Evolutionary conservation across 768 basidiomycete species (phyloP).

Genomic region (Naganishia randhawae): DNA sequence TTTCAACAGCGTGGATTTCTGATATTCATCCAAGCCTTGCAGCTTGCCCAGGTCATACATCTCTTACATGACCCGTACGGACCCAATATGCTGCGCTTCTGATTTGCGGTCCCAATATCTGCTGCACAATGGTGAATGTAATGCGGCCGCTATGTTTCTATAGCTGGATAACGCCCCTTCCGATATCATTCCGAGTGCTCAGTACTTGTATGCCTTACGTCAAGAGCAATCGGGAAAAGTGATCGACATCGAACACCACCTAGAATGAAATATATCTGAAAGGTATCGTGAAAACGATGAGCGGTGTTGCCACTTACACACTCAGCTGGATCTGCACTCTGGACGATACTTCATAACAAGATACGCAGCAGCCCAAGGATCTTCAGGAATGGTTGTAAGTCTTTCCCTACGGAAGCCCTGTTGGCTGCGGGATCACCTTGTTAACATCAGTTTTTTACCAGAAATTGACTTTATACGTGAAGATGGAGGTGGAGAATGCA

Average conservation of each 20-base stretch:
- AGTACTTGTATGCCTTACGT: not conserved
- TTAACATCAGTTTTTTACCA: conserved; percentile 20
- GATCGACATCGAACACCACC: not conserved
- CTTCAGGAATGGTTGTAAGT: conserved; percentile 2
- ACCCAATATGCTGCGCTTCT: too few species aligned
- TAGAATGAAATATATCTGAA: not conserved
- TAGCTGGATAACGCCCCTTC: too few species aligned
- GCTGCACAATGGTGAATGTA: too few species aligned
- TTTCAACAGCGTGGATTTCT: conserved; percentile 20
- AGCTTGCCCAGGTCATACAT: conserved; percentile 26
- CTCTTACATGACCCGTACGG: conserved; percentile 7
- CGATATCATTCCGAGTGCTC: too few species aligned
- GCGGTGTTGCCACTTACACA: not conserved
- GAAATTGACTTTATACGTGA: conserved; percentile 45
- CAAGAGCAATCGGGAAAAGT: not conserved
- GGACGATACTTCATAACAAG: too few species aligned
- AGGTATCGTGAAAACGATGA: not conserved
- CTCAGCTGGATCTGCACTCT: too few species aligned
- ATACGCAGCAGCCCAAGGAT: too few species aligned
- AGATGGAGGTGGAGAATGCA: conserved; percentile 49
- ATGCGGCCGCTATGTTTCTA: too few species aligned
- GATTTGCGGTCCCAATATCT: too few species aligned
- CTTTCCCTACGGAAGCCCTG: not conserved
- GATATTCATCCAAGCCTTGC: conserved; percentile 28
- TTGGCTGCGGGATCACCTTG: not conserved